A percentile compares a stretch with the other conserved stretches of the same genome.
phyloP scores from a whole-genome alignment of 176 grass and related monocot genomes.

The Dendrocalamus sinicus region DNA sequence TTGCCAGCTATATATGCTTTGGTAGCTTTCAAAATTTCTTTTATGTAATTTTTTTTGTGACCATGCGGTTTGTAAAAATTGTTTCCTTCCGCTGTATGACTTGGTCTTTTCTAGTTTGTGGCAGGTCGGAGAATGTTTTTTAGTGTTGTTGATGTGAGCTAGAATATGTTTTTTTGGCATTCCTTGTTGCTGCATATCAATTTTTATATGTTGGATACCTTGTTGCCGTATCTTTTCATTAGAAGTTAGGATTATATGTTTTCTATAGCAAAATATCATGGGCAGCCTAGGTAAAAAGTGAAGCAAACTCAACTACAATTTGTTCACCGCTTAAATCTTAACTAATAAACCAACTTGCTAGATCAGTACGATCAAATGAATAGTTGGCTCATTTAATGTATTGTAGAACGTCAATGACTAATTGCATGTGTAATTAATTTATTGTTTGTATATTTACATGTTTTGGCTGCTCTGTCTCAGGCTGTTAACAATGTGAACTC shows the following conservation, averaged over 20 bases:
- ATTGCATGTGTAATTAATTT: not conserved
- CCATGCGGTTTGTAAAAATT: not conserved
- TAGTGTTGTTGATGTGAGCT: not conserved
- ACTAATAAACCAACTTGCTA: not conserved
- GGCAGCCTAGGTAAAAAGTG: not conserved
- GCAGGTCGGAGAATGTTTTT: not conserved
- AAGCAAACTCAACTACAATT: not conserved
- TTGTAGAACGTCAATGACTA: not conserved
- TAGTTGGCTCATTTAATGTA: not conserved
- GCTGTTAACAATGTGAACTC: slow-evolving; percentile 83
- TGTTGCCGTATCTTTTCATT: not conserved
- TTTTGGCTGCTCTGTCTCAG: slow-evolving; percentile 28
- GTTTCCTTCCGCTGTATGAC: not conserved
- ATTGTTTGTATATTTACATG: not conserved
- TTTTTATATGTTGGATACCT: not conserved
- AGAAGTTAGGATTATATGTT: not conserved
- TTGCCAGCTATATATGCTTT: not conserved
- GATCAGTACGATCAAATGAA: not conserved
- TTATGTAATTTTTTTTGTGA: not conserved
- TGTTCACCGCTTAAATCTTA: not conserved
- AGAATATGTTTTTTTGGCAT: not conserved
- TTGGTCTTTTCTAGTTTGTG: not conserved
- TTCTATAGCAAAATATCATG: not conserved
- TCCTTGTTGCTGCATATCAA: too few relatives aligned
- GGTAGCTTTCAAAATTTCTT: not conserved